Base-by-base conservation (phyloP, 257 asterid species). In the Scutellaria baicalensis region DNA sequence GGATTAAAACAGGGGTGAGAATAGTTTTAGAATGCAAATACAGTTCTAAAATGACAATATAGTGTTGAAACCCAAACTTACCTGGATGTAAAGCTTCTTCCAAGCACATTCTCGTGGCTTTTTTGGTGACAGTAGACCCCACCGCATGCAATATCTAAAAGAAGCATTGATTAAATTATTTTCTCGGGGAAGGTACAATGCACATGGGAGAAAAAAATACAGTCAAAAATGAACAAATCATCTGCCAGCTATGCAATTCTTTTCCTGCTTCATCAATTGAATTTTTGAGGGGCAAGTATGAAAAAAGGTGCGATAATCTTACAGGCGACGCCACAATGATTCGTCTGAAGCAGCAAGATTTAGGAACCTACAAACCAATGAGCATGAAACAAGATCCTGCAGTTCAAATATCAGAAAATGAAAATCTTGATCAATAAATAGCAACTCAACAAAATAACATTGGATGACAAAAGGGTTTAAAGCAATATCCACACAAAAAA, bases 81-180 rank as follows among this genome's bases (percentile, higher is more conserved):
- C 85, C 83, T 75, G 65, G 66, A 80, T 81, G 73, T 84, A 84
- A 40, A 84, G 88, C 76, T 74, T 90, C 84, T 93, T 93, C 98
- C 98, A 93, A 69, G 98, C 94, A 78, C 87, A 84, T 74, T 87
- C 97, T 43, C 97, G 84, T n/a, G 83, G 84, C 78, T 77, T 93
- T 70, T 85, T 85, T 27, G 88, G 86, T 35, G 88, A 88, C 84
- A 87, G 74, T 23, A 90, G 78, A 74, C 98, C 97, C 98, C 98
- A 93, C 64, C 98, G 82, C 89, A 93, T 80, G 68, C 87, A 79
- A 74, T 90, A 93, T 57, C 88, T 83, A 73, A 72, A 70, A 16
- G 31, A 66, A 74, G 66, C 33, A 27, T 27, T 27, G 33, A 27
- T 27, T 27, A 27, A 27, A 27, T 27, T 27, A 27, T 27, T 27